Evolutionary conservation across 2,329 filamentous ascomycete species (phyloP).

Genomic region (Capronia americana): DNA sequence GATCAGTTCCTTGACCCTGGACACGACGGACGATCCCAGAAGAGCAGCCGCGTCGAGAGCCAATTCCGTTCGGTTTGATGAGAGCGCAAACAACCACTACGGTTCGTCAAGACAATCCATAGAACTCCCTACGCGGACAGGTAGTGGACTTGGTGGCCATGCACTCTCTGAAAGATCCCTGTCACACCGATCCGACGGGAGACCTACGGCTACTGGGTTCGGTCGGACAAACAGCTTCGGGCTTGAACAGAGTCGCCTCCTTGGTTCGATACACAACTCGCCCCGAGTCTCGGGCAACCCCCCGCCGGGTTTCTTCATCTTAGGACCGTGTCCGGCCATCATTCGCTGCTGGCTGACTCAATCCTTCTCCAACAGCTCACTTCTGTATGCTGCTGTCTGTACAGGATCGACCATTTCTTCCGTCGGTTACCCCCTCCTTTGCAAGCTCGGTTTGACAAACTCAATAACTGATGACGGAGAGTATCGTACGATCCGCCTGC

Average conservation of each 20-base stretch:
- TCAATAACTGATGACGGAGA: constrained; percentile 72
- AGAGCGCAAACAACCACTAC: constrained; percentile 92
- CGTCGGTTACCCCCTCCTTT: constrained; percentile 76
- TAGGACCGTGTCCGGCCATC: constrained; percentile 90
- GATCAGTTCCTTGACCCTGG: constrained; percentile 80
- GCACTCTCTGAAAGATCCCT: constrained; percentile 87
- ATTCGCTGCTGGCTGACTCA: constrained; percentile 94
- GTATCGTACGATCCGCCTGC: constrained; percentile 72
- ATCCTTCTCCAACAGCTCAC: constrained; percentile 84
- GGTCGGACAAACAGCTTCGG: constrained; percentile 86
- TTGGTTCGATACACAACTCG: constrained; percentile 70
- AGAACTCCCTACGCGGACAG: constrained; percentile 79
- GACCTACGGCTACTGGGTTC: constrained; percentile 90
- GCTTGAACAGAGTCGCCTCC: constrained; percentile 73
- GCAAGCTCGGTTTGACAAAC: constrained; percentile 73
- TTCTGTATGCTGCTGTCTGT: constrained; percentile 91
- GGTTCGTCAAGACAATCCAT: constrained; percentile 82
- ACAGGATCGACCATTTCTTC: constrained; percentile 88
- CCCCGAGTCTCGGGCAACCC: constrained; percentile 69
- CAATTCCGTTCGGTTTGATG: constrained; percentile 97
- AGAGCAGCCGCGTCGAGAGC: constrained; percentile 83
- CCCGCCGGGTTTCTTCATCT: constrained; percentile 81
- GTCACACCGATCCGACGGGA: constrained; percentile 94
- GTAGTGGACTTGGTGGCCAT: constrained; percentile 78
- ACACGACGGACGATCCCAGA: constrained; percentile 82